Percentiles rank a stretch among this genome's conserved stretches.
Evolutionary conservation across 139 green algal species (phyloP).

Genomic region (Pleodorina starrii): DNA sequence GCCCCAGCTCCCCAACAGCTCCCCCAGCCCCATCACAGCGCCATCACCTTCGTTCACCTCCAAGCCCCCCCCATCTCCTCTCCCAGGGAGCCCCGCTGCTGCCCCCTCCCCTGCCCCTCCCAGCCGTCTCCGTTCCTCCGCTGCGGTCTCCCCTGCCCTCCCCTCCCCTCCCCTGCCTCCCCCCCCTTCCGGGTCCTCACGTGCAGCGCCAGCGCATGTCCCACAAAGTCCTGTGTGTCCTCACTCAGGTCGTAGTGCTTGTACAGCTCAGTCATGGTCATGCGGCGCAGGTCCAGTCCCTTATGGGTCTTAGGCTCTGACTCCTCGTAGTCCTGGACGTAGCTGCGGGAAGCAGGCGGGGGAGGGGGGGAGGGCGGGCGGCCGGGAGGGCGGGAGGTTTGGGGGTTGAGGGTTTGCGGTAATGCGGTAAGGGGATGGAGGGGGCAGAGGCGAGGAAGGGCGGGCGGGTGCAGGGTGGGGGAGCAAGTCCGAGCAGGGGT

Average conservation of each 20-base stretch:
- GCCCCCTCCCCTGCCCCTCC: background rate
- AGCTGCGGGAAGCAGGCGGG: slow-evolving; percentile 70
- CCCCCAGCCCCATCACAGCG: no score
- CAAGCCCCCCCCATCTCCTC: no score
- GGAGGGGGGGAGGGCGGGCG: background rate
- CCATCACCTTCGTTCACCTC: no score
- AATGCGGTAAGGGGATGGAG: no score
- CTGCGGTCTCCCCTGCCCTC: background rate
- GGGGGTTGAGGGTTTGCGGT: no score
- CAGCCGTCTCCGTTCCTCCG: no score
- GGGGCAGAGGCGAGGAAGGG: no score
- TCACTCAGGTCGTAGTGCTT: slow-evolving; percentile 88
- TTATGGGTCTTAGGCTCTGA: slow-evolving; percentile 88
- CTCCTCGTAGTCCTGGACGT: slow-evolving; percentile 93
- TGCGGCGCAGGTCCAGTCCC: slow-evolving; percentile 86
- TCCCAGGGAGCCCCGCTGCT: no score
- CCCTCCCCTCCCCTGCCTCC: background rate
- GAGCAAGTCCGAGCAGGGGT: no score
- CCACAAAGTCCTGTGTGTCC: slow-evolving; percentile 96
- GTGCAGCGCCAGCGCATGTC: slow-evolving; percentile 96
- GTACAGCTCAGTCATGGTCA: slow-evolving; percentile 94
- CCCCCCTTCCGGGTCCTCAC: slow-evolving; percentile 44
- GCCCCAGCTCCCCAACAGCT: no score
- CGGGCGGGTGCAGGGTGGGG: no score
- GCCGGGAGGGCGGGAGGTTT: background rate